Base-by-base conservation (phyloP, 352 stramenopile species). In the Phytophthora colocasiae region DNA sequence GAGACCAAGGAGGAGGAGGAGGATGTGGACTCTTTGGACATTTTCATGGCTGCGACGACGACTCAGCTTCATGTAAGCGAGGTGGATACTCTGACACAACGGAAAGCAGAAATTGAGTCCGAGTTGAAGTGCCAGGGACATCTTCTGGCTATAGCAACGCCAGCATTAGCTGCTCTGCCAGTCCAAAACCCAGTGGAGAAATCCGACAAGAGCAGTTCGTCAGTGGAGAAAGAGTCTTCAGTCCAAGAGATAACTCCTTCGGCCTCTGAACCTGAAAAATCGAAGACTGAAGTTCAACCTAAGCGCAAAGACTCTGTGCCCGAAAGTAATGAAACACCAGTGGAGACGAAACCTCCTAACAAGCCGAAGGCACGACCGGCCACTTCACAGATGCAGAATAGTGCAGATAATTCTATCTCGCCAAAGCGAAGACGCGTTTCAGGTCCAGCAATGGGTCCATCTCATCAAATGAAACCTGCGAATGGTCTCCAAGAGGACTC, bases 21-120 rank as follows among this genome's bases (percentile, higher is more conserved):
- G 29, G 70, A 77, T 49, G 78, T 67, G 22, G 82, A 91, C 51
- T 74, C 78, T 15, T 66, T 95, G 24, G 83, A 92, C 43, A 77
- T 79, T 29, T 92, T 92, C 63, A 89, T 93, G 81, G 68, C 74
- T 46, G 66, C 63, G 9, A 88, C 83, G 3, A 81, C 72, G 4
- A 74, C 63, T n/a, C 69, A 83, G 36, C 65, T 95, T 19, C 73
- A 83, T 50, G 50, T 50, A 14, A 81, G 61, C 10, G 58, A 86
- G 11, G 48, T 76, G 17, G 61, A 68, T 11, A 47, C 71, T 2
- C 58, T 87, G 10, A 22, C 34, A 1, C 63, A 55, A 26, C 45
- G 66, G 19, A 78, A 68, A 44, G 10, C 60, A 11, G 71, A 73
- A 5, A 9, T 90, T 1, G 73, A 86, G 47, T 31, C 19, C 3